These are phyloP conservation scores for Asclepias syriaca DNA, from an alignment of 257 asterid genomes.

Conservation along the genomic window DNA sequence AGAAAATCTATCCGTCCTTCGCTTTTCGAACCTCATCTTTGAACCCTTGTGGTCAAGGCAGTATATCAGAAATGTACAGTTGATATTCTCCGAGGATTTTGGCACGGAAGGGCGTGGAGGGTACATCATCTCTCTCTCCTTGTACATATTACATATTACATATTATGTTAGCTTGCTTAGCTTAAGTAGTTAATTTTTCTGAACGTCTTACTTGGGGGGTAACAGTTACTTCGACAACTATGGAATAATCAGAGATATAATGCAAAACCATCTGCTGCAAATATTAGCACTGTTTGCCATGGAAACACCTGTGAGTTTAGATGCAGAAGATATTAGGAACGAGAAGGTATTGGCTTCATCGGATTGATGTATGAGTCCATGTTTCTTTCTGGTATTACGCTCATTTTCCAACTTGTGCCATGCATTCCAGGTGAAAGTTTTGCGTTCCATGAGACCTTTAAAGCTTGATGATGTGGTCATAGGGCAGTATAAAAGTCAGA, in stretches of 20 bases:
- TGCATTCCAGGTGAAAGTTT: slow-evolving; percentile 71
- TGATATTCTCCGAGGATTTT: slow-evolving; percentile 94
- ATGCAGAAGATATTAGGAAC: slow-evolving; percentile 94
- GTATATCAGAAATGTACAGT: slow-evolving; percentile 88
- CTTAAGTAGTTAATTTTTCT: slow-evolving; percentile 9
- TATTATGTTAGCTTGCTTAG: slow-evolving; percentile 3
- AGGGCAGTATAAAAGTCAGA: slow-evolving; percentile 86
- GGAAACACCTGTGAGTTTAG: slow-evolving; percentile 98
- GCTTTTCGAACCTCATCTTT: slow-evolving; percentile 87
- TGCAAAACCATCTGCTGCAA: slow-evolving; percentile 98
- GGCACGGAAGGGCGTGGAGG: slow-evolving; percentile 99
- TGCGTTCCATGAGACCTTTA: slow-evolving; percentile 86
- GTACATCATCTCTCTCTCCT: slow-evolving; percentile 37
- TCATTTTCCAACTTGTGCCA: slow-evolving; percentile 5
- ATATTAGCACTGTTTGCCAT: slow-evolving; percentile 94
- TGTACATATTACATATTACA: neutral
- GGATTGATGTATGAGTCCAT: neutral
- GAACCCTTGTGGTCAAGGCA: slow-evolving; percentile 98
- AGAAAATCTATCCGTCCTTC: slow-evolving; percentile 93
- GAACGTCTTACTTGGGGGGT: slow-evolving; percentile 14
- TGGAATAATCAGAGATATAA: slow-evolving; percentile 92
- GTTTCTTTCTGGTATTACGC: neutral
- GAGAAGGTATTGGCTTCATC: slow-evolving; percentile 60
- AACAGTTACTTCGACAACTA: slow-evolving; percentile 86
- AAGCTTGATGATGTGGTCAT: slow-evolving; percentile 58